Evolutionary conservation across 805 yeast genomes (phyloP).

Genomic region (Cyberlindnera euphorbiae): DNA sequence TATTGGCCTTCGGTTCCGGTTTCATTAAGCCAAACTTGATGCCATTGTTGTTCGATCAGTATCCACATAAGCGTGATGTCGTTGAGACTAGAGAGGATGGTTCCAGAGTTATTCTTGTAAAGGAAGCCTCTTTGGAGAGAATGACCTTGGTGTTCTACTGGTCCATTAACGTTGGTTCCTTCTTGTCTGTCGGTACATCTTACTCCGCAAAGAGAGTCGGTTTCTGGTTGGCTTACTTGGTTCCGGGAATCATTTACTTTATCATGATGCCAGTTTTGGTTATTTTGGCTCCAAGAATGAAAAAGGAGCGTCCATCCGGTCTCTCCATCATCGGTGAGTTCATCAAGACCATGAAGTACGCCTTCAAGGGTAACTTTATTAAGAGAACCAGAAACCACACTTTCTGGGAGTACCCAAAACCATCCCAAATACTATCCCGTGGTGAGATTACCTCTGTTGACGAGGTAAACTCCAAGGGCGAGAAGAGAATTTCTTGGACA

Average conservation of each 20-base stretch:
- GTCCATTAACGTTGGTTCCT: slow-evolving; percentile 71
- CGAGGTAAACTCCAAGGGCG: slow-evolving; percentile 21
- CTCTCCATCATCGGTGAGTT: slow-evolving; percentile 41
- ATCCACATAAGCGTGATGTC: slow-evolving; percentile 54
- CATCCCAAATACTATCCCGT: slow-evolving; percentile 44
- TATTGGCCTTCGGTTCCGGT: slow-evolving; percentile 76
- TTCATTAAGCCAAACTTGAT: slow-evolving; percentile 71
- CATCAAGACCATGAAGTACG: slow-evolving; percentile 35
- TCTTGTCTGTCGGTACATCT: slow-evolving; percentile 73
- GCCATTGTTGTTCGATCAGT: slow-evolving; percentile 72
- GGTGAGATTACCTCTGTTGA: slow-evolving; percentile 26
- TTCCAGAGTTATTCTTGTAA: slow-evolving; percentile 63
- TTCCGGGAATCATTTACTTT: slow-evolving; percentile 59
- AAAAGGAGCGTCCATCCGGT: slow-evolving; percentile 27
- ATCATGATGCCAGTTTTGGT: slow-evolving; percentile 47
- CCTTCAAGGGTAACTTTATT: slow-evolving; percentile 39
- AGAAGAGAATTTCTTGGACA: slow-evolving; percentile 42
- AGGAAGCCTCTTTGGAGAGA: slow-evolving; percentile 64
- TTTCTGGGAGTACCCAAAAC: slow-evolving; percentile 57
- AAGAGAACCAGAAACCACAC: slow-evolving; percentile 34
- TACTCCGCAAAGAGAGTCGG: slow-evolving; percentile 63
- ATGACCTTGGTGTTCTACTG: slow-evolving; percentile 74
- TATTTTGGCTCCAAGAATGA: slow-evolving; percentile 25
- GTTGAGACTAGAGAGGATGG: slow-evolving; percentile 57
- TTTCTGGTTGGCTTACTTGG: slow-evolving; percentile 68